Evolutionary conservation across 306 rosid species (phyloP), one percentile per base, ranked within the genome.

Genomic region (Begonia loranthoides): DNA sequence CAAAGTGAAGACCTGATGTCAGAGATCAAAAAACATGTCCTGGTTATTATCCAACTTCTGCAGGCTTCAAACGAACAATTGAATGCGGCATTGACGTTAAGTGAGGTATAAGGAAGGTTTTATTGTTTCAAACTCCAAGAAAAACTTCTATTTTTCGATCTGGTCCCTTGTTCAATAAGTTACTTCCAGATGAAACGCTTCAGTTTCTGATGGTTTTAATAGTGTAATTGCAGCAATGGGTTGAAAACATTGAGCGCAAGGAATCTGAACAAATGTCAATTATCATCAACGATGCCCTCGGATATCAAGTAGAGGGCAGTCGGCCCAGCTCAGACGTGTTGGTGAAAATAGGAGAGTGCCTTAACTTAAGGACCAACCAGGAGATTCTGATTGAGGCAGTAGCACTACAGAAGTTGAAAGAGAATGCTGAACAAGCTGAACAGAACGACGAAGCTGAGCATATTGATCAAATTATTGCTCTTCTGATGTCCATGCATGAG

Each of bases 301-400:
- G 45, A 28, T 78, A 72, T 62, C 93, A 74, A 63, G 66, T 44
- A 57, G 88, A 83, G 65, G 68, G 78, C 57, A 76, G 61, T 45
- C 81, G 74, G 49, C 77, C 85, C 39, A 72, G 79, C 72, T 64
- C 80, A 51, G 87, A 79, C 61, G 56, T 59, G 51, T 64, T 82
- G 67, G 78, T 59, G 59, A 80, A 78, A 71, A 76, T 80, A 68
- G 73, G 81, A 5, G 92, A 86, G 67, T 60, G 73, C 63, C 74
- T 90, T 52, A 66, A 71, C 71, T 59, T 78, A 65, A 76, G 55
- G 65, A 66, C 92, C 15, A 83, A 86, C 66, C 73, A 78, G 73
- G 92, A 90, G 66, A 72, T 86, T 74, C 76, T 90, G 61, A 90
- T 86, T 45, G 99, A 83, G 73, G 90, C 94, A 51, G 83, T 83